These are phyloP conservation scores for Jamesozyma piceae DNA, from an alignment of 805 yeast genomes.

Conservation along the genomic window DNA sequence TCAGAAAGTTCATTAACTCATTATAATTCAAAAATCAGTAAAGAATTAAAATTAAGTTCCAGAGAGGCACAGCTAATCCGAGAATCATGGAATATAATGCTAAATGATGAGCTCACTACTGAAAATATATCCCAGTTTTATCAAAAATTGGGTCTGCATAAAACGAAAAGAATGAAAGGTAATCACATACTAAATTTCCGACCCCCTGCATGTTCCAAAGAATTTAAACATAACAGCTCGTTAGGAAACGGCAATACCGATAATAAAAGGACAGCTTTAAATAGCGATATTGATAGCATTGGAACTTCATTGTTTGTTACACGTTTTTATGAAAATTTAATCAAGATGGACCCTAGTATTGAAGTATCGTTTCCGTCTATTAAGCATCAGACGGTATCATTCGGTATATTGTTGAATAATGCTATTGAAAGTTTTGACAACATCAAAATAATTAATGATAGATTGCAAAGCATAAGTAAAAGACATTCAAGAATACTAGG, in stretches of 20 bases:
- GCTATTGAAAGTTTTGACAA: slow-evolving; percentile 59
- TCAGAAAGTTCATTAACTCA: not conserved
- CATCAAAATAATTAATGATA: slow-evolving; percentile 47
- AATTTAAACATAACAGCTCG: not conserved
- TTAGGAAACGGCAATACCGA: not conserved
- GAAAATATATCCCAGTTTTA: slow-evolving; percentile 3
- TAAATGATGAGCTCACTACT: slow-evolving; percentile 25
- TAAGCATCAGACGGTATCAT: slow-evolving; percentile 68
- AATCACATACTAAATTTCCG: not conserved
- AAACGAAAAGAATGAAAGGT: not conserved
- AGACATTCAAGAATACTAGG: slow-evolving; percentile 68
- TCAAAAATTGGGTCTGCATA: not conserved
- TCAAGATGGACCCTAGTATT: slow-evolving; percentile 50
- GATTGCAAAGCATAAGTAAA: slow-evolving; percentile 56
- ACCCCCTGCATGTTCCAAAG: not conserved
- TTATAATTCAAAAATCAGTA: not conserved
- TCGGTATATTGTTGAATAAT: slow-evolving; percentile 67
- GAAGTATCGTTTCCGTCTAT: slow-evolving; percentile 64
- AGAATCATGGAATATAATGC: slow-evolving; percentile 33
- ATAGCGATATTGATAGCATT: not conserved
- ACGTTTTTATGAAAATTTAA: slow-evolving; percentile 64
- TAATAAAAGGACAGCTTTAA: not conserved
- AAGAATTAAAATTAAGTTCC: not conserved
- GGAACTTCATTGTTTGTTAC: slow-evolving; percentile 58
- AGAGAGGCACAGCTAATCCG: slow-evolving; percentile 31